A percentile compares a stretch with the other conserved stretches of the same genome.
phyloP scores from a whole-genome alignment of 2,329 filamentous ascomycete genomes.

The Hawksworthiomyces lignivorus region DNA sequence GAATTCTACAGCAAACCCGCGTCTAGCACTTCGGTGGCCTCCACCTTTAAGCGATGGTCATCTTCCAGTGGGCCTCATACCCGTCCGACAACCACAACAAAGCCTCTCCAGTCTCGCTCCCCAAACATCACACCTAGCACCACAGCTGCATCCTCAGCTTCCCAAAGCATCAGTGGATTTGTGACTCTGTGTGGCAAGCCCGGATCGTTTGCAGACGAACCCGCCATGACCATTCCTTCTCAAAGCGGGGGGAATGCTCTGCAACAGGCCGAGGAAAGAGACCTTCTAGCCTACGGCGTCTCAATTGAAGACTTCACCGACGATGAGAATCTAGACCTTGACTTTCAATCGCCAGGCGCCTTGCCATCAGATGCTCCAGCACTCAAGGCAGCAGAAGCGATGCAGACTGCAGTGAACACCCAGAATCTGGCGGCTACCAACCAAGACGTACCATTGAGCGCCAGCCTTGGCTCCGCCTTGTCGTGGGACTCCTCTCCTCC shows the following conservation, averaged over 20 bases:
- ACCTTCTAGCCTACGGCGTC: slow-evolving; percentile 25
- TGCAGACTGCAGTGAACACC: neutral
- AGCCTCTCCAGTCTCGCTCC: slow-evolving; percentile 26
- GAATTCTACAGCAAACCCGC: slow-evolving; percentile 7
- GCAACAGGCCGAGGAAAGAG: slow-evolving; percentile 1
- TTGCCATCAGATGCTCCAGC: slow-evolving; percentile 30
- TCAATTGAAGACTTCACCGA: slow-evolving; percentile 82
- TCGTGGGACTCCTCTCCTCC: slow-evolving; percentile 67
- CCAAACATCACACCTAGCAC: slow-evolving; percentile 23
- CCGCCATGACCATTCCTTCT: slow-evolving; percentile 15
- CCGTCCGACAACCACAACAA: slow-evolving; percentile 8
- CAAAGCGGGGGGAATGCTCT: neutral
- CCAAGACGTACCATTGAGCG: neutral
- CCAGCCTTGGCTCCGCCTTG: slow-evolving; percentile 25
- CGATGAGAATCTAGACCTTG: slow-evolving; percentile 66
- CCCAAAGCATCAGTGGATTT: slow-evolving; percentile 5
- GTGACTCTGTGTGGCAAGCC: slow-evolving; percentile 10
- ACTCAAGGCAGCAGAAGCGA: slow-evolving; percentile 17
- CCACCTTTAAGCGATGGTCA: slow-evolving; percentile 17
- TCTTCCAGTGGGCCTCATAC: neutral
- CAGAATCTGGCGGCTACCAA: no score
- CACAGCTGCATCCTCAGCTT: neutral
- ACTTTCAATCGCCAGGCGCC: slow-evolving; percentile 54
- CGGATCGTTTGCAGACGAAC: slow-evolving; percentile 39
- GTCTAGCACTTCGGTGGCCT: slow-evolving; percentile 20